These are phyloP conservation scores for Amaranthus cruentus DNA, from an alignment of 148 eudicot genomes.

Conservation along the genomic window DNA sequence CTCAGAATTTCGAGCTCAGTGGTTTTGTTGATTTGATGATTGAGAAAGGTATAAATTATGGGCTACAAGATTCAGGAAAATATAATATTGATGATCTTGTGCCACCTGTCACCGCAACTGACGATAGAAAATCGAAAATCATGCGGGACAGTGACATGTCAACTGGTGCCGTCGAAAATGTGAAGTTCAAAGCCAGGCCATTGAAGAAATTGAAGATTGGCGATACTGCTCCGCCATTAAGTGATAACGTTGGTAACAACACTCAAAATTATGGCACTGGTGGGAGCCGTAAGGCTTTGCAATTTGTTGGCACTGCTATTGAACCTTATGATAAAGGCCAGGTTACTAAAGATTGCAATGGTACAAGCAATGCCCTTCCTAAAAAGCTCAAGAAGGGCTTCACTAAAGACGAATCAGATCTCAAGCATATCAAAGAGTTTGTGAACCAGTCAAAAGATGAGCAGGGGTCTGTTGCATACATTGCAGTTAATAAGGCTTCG, in stretches of 20 bases:
- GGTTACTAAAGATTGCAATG: slow-evolving; percentile 12
- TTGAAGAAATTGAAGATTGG: slow-evolving; percentile 36
- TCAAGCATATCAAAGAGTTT: background rate
- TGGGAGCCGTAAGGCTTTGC: slow-evolving; percentile 4
- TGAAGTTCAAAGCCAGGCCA: slow-evolving; percentile 25
- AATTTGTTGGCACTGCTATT: background rate
- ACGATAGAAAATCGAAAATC: background rate
- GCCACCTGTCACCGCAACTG: slow-evolving; percentile 10
- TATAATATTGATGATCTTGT: background rate
- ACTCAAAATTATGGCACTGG: slow-evolving; percentile 12
- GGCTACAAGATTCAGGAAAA: background rate
- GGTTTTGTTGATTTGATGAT: background rate
- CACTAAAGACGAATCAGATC: background rate
- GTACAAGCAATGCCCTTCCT: slow-evolving; percentile 18
- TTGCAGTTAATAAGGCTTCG: slow-evolving; percentile 2
- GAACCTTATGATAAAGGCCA: slow-evolving; percentile 1
- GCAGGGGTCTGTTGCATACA: background rate
- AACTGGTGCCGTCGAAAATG: slow-evolving; percentile 14
- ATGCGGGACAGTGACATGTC: slow-evolving; percentile 4
- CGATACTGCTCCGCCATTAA: background rate
- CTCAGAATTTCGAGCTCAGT: background rate
- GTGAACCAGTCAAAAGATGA: background rate
- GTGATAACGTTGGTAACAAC: slow-evolving; percentile 13
- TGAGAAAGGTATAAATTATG: background rate
- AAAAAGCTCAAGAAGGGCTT: background rate